These are phyloP conservation scores for Solanum medicagineum DNA, from an alignment of 257 asterid species.

Conservation along the genomic window DNA sequence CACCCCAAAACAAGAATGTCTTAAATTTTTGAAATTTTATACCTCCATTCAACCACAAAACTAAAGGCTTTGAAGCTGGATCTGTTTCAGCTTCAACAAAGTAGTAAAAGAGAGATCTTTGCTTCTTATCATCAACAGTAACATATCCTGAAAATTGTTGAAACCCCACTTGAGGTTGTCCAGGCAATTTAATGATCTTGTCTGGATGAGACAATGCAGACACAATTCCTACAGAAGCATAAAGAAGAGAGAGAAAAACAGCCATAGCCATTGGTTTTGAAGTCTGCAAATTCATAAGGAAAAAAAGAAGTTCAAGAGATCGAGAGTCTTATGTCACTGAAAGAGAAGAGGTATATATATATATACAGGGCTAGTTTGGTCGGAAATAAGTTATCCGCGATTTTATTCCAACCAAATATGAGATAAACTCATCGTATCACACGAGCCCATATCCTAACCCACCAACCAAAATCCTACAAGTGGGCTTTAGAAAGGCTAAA, in stretches of 20 bases:
- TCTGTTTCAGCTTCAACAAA: conserved; percentile 53
- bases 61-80: conserved; percentile 45
- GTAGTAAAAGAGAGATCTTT: conserved; percentile 48
- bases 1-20: background rate
- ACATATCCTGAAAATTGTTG: conserved; percentile 63
- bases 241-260: conserved; percentile 19
- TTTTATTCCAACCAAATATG: too few species aligned
- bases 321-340: background rate
- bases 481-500: too few species aligned
- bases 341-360: background rate
- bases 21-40: background rate
- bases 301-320: background rate
- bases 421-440: too few species aligned
- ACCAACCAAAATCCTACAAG: too few species aligned
- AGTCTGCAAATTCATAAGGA: background rate
- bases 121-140: conserved; percentile 38
- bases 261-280: conserved; percentile 8
- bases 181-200: conserved; percentile 43
- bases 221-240: conserved; percentile 8
- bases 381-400: too few species aligned
- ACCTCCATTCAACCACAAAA: conserved; percentile 73
- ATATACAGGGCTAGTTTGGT: too few species aligned
- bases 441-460: too few species aligned
- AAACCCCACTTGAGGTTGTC: conserved; percentile 52
- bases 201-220: conserved; percentile 33